A percentile compares a stretch with the other conserved stretches of the same genome.
Evolutionary conservation across 78 protist species (phyloP).

Genomic region (Dictyostelium firmibasis): DNA sequence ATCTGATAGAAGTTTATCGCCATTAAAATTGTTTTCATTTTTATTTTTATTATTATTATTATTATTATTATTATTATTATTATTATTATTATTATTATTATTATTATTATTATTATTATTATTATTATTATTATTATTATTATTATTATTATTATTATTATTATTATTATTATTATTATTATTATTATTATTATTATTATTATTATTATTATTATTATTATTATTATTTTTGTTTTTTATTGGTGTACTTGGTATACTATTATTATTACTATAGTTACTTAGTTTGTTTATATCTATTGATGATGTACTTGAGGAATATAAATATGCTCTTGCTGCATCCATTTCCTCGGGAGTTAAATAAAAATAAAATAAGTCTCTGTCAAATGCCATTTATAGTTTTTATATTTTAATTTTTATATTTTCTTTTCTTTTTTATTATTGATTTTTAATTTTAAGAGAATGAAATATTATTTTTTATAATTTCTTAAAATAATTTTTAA

Average conservation of each 20-base stretch:
- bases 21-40: too few relatives aligned
- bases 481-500: too few relatives aligned
- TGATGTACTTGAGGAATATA: background rate
- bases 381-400: background rate
- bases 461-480: background rate
- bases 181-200: background rate
- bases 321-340: background rate
- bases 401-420: too few relatives aligned
- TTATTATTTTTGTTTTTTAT: too few relatives aligned
- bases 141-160: background rate
- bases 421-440: too few relatives aligned
- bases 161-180: background rate
- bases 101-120: too few relatives aligned
- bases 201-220: too few relatives aligned
- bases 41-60: too few relatives aligned
- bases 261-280: background rate
- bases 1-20: background rate
- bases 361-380: background rate
- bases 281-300: background rate
- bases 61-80: too few relatives aligned
- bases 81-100: too few relatives aligned
- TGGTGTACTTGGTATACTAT: background rate
- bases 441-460: background rate
- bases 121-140: background rate
- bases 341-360: background rate